Evolutionary conservation across 345 rosid species (phyloP).

Genomic region (Excoecaria agallocha): DNA sequence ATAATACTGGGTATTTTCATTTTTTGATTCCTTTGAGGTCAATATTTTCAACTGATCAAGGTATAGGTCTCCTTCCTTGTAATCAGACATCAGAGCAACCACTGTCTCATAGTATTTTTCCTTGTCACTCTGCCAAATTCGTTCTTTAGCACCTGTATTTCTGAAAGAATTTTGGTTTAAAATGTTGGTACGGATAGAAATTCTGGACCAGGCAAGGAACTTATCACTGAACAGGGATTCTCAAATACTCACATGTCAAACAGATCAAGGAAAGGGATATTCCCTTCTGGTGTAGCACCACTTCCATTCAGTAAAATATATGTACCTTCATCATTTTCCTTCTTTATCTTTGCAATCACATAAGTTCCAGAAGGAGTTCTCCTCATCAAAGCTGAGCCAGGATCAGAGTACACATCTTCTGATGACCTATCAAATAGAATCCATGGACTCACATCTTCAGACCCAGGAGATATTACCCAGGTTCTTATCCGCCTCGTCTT

Average conservation of each 20-base stretch:
- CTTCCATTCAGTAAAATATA: constrained; percentile 78
- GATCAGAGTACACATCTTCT: constrained; percentile 98
- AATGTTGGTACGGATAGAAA: constrained; percentile 19
- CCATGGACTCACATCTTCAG: constrained; percentile 59
- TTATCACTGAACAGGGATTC: constrained; percentile 4
- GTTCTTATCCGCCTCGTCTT: constrained; percentile 86
- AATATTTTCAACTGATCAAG: constrained; percentile 72
- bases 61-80: constrained; percentile 63
- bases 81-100: constrained; percentile 93
- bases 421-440: constrained; percentile 94
- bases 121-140: constrained; percentile 97
- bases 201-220: background rate
- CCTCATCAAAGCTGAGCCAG: constrained; percentile 93
- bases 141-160: constrained; percentile 85
- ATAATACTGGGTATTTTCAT: constrained; percentile 87
- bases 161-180: constrained; percentile 50
- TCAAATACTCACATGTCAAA: constrained; percentile 79
- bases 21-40: constrained; percentile 92
- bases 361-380: constrained; percentile 74
- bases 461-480: constrained; percentile 87
- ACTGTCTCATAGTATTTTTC: constrained; percentile 82
- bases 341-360: constrained; percentile 84
- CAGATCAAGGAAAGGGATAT: constrained; percentile 94
- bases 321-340: constrained; percentile 61
- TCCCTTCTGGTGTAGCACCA: constrained; percentile 97